Base-by-base conservation (phyloP, 1,139 yeast genomes). In the Suhomyces yuchorum region DNA sequence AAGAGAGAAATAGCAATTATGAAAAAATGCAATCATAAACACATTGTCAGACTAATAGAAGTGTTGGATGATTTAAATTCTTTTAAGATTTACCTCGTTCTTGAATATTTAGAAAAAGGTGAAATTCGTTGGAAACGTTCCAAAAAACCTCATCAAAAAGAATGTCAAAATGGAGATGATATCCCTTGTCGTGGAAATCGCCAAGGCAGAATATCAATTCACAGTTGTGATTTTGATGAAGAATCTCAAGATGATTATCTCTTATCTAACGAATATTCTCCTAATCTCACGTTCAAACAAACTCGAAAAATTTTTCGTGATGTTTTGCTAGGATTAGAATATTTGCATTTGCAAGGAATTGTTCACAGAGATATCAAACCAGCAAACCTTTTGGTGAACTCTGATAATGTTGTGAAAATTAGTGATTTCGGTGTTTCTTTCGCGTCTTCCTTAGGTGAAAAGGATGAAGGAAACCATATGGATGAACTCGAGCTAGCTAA, bases 291-390 rank as follows among this genome's bases (percentile, higher is more conserved):
- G 1, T 80, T 87, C 50, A 78, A 77, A 49, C 82, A 86, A 58
- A 79, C 92, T 0, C 78, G 95, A 51, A 77, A 77, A 52, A 82
- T 87, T 28, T 86, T 93, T 59, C 76, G 97, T 53, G 97, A 95
- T 58, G 96, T 92, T 11, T 77, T 92, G 4, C 73, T 88, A 30
- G 99, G 99, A 0, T 73, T 95, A 42, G 99, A 95, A 65, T 95
- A 95, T 66, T 70, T 95, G 55, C 99, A 95, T 68, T 77, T 84
- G 59, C 96, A 91, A 65, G 97, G 97, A 5, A 90, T 95, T 47
- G 89, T 95, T 17, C 99, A 95, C 67, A 80, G 99, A 51, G 99
- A 95, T 67, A 93, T 95, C 51, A 95, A 95, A 64, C 99, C 99
- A 0, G 97, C 99, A 2, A 95, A 95, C 62, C 68, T 95, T 50